Conservation (phyloP, 2,329 filamentous ascomycete genomes). For the Helotiales sp. region DNA sequence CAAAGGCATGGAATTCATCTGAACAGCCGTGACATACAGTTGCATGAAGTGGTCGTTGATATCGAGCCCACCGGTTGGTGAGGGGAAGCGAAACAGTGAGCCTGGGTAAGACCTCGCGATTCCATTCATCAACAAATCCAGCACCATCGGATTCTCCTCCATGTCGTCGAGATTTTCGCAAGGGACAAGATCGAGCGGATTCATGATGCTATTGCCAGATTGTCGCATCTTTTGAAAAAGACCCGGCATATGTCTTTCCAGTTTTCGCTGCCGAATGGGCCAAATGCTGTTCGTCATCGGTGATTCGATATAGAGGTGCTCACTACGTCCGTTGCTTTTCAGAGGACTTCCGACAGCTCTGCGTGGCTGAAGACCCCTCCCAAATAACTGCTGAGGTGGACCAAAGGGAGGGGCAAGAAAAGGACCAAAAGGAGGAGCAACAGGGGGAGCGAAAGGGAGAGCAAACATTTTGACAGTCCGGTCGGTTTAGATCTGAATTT, state of each 20-base stretch:
- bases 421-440: neutral
- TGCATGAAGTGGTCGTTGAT: neutral
- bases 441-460: neutral
- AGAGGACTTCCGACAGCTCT: neutral
- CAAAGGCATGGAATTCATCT: neutral
- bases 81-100: neutral
- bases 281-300: slow-evolving; percentile 4
- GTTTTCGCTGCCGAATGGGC: neutral
- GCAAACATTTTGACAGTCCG: neutral
- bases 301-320: neutral
- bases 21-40: neutral
- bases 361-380: neutral
- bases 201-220: neutral
- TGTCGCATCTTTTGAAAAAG: slow-evolving; percentile 5
- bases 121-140: neutral
- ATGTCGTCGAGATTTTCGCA: neutral
- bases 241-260: slow-evolving; percentile 1
- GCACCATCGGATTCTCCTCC: neutral
- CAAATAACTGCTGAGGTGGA: neutral
- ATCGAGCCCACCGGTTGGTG: neutral
- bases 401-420: neutral
- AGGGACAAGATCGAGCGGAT: neutral
- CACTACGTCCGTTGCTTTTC: neutral
- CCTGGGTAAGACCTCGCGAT: neutral
- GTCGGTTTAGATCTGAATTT: no score